Evolutionary conservation across 495 filamentous ascomycete species (phyloP).

Genomic region (Daldinia childiae): DNA sequence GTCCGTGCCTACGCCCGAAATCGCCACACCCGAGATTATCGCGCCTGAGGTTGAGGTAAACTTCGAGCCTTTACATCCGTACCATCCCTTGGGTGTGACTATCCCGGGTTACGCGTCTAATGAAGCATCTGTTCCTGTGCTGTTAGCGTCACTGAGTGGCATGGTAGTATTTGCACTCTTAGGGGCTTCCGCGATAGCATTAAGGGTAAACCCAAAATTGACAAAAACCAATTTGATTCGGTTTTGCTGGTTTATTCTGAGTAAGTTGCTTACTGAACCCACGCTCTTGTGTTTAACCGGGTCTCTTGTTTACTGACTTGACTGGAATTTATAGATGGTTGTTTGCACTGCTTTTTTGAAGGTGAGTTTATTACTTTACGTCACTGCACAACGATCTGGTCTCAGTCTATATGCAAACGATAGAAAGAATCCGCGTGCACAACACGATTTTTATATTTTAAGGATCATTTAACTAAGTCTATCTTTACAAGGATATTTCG

Average conservation of each 20-base stretch:
- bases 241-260: constrained; percentile 70
- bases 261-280: constrained; percentile 59
- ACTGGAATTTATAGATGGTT: constrained; percentile 50
- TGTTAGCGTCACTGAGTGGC: constrained; percentile 59
- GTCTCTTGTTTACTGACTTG: constrained; percentile 14
- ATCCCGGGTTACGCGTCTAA: constrained; percentile 69
- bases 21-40: neutral
- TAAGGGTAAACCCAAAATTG: constrained; percentile 51
- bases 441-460: constrained; percentile 6
- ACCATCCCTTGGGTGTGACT: constrained; percentile 70
- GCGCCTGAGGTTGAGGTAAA: constrained; percentile 26
- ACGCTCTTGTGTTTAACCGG: neutral
- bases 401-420: neutral
- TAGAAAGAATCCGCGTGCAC: neutral
- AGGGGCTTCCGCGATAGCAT: constrained; percentile 54
- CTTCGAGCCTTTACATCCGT: constrained; percentile 64
- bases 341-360: constrained; percentile 84
- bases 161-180: constrained; percentile 57
- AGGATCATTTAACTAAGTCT: neutral
- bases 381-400: neutral
- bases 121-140: constrained; percentile 54
- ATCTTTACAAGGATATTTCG: constrained; percentile 71
- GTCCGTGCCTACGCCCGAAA: neutral
- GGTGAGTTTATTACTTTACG: constrained; percentile 48
- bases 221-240: constrained; percentile 54